A percentile compares a stretch with the other conserved stretches of the same genome.
phyloP scores from a whole-genome alignment of 2,329 filamentous ascomycete species.

The Trichoderma sp. region DNA sequence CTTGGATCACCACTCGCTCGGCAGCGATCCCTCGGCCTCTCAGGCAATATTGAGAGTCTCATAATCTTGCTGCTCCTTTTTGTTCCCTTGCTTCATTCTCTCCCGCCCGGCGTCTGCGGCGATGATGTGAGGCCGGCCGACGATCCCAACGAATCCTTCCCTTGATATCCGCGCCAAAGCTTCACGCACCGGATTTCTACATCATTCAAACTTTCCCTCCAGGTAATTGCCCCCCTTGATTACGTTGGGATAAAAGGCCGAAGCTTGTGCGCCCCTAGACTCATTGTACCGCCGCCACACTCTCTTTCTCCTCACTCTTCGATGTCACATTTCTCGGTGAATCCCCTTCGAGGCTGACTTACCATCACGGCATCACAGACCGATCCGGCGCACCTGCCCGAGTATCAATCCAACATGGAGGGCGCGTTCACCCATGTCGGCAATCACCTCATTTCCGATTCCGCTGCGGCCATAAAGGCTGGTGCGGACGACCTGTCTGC shows the following conservation, averaged over 20 bases:
- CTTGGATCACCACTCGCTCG: background rate
- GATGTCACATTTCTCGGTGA: background rate
- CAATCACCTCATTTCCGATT: constrained; percentile 84
- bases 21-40: background rate
- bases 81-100: background rate
- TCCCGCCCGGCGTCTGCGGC: constrained; percentile 37
- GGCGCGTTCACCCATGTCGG: constrained; percentile 85
- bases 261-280: background rate
- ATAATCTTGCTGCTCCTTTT: background rate
- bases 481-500: constrained; percentile 73
- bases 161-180: constrained; percentile 35
- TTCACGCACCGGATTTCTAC: constrained; percentile 30
- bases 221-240: constrained; percentile 2
- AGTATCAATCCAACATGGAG: constrained; percentile 63
- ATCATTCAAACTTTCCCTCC: background rate
- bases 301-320: background rate
- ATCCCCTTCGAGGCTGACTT: constrained; percentile 9
- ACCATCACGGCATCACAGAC: constrained; percentile 10
- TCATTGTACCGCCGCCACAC: background rate
- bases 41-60: background rate
- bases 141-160: constrained; percentile 38
- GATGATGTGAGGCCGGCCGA: constrained; percentile 45
- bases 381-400: constrained; percentile 20
- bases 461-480: constrained; percentile 83
- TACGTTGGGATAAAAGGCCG: background rate